Evolutionary conservation across 2,329 filamentous ascomycete genomes (phyloP), one percentile per base, ranked within the genome.

Genomic region (Diaporthe ampelina): DNA sequence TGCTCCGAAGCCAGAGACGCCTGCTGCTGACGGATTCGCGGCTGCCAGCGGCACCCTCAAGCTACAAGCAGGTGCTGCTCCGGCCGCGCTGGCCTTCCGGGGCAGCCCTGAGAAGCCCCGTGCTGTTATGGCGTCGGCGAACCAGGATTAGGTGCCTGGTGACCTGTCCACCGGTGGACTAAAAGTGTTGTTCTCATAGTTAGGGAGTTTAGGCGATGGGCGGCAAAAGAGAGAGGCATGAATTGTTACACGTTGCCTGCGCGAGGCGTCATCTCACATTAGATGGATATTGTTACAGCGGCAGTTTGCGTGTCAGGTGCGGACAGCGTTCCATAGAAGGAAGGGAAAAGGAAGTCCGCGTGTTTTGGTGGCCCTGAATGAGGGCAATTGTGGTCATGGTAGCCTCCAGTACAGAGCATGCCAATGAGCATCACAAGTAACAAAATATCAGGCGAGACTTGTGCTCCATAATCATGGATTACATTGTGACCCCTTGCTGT

Each of bases 81-180:
- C 85, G 35, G 87, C 86, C 19, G 82, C 88, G 40, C 81, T 92
- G 78, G 89, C 90, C 78, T 90, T 90, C 83, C 88, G 90, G 79
- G 88, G 88, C 77, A 92, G 90, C 78, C 90, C 90, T 32, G 91
- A 92, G 79, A 91, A 91, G 83, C 45, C 78, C 24, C 67, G 48
- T 65, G 70, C 71, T 29, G 71, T 54, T 26, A 59, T 72, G 32
- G 58, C 65, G 19, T 61, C 72, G n/a, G 50, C 43, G 52, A 63
- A 74, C 35, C 61, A 58, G 29, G 74, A 68, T 21, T 76, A 76
- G 68, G 24, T 35, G 15, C 63, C 45, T 63, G 29, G 24, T 13
- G 2, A 10, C n/a, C 57, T 43, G 19, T 40, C 21, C 7, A 26
- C 37, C 10, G 32, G 26, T 29, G 29, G 21, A 26, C 48, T 15